These are phyloP conservation scores for Citrus sp. DNA, from an alignment of 345 rosid genomes.

Conservation along the genomic window DNA sequence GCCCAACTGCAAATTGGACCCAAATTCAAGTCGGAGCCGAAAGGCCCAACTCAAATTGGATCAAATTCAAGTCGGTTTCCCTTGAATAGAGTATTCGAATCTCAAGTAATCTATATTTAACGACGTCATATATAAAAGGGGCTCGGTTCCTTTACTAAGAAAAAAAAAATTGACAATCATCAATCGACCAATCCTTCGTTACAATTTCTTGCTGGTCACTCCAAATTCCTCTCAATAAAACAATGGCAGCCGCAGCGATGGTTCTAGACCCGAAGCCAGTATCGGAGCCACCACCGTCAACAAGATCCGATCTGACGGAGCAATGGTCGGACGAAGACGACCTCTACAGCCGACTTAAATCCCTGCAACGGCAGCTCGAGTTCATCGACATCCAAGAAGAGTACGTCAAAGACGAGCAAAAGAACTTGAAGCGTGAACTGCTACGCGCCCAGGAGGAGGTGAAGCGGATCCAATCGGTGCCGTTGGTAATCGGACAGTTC, in stretches of 20 bases:
- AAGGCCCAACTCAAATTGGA: too few relatives aligned
- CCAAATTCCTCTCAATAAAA: not conserved
- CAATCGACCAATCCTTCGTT: not conserved
- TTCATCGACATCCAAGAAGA: conserved; percentile 94
- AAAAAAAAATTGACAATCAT: too few relatives aligned
- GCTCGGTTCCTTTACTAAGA: not conserved
- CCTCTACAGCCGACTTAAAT: conserved; percentile 73
- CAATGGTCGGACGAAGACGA: conserved; percentile 67
- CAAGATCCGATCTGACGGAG: conserved; percentile 18
- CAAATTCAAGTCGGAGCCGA: too few relatives aligned
- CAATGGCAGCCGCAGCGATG: conserved; percentile 57
- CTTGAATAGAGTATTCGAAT: not conserved
- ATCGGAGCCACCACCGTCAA: conserved; percentile 20
- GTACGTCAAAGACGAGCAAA: conserved; percentile 95
- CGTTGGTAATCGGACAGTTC: conserved; percentile 93
- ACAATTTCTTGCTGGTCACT: conserved; percentile 12
- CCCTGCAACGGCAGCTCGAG: conserved; percentile 77
- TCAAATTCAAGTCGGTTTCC: too few relatives aligned
- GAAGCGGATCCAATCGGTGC: conserved; percentile 95
- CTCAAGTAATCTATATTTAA: too few relatives aligned
- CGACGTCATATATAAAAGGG: not conserved
- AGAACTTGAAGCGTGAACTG: conserved; percentile 87
- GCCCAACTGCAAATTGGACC: not conserved
- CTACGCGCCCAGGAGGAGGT: conserved; percentile 97
- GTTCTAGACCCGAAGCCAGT: conserved; percentile 54